Evolutionary conservation across 75 land plant genomes (phyloP), one percentile per base, ranked within the genome.

Genomic region (Cupressus sempervirens): DNA sequence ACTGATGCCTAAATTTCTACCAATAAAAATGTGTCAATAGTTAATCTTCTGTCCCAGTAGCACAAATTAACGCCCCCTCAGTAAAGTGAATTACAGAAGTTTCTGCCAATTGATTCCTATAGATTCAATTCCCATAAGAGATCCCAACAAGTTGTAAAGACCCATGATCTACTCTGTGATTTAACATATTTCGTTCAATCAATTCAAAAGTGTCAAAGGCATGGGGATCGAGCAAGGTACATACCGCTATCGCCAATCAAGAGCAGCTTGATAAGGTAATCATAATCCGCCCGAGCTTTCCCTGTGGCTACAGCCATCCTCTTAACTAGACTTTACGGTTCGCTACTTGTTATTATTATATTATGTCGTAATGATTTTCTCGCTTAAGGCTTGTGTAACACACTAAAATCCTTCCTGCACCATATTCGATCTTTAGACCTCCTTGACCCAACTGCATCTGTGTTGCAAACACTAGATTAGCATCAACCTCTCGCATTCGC

Each of bases 191-290:
- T 30, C 32, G 4, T 1, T 45, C 50, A 45, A 77, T 9, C 1
- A 23, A 38, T 43, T 11, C 26, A 43, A 40, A 10, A 20, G 23
- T 43, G 46, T n/a, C 3, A 26, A 77, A 40, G 18, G 0, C 48
- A 26, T 40, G n/a, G 7, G 14, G 18, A 45, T 79, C 29, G 13
- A 72, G 81, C 15, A 34, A 14, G 23, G n/a, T 34, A 14, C 88
- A 56, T 91, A 91, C 93, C 93, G 75, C 93, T 92, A 35, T 92
- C 93, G 11, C 93, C 93, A 80, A 92, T 92, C 73, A 92, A 85
- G 68, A 92, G 92, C 65, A 92, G 88, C 85, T 92, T 92, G 86
- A 92, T 91, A 85, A 92, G 93, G 84, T 92, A 92, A 79, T 92
- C 93, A 83, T 92, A 91, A 80, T 92, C 91, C 26, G 88, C 92